Base-by-base conservation (phyloP, 805 yeast genomes). In the Osmozyma mogii region DNA sequence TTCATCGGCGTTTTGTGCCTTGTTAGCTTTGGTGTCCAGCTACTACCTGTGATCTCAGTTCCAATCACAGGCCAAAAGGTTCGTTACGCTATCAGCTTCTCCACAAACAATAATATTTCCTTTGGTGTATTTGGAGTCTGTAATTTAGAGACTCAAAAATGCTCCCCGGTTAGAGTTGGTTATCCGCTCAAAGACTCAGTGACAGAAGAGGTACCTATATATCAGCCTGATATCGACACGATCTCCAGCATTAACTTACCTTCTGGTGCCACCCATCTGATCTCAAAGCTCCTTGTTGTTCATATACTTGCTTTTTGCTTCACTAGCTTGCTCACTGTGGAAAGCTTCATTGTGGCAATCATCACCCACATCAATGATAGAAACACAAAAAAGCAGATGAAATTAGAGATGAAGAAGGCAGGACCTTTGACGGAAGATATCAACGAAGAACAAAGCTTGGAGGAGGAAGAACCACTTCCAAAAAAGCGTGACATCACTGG, bases 121-220 rank as follows among this genome's bases (percentile, higher is more conserved):
- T 64, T 54, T 44, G 70, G 70, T 2, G 68, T 64, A n/a, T 58
- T 62, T 41, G 70, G 70, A 3, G 38, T 62, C 23, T 64, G 70
- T 38, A 56, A 58, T 34, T 28, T 41, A 12, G 35, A 29, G 14
- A 33, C 44, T n/a, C 30, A 39, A 9, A 27, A 32, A 4, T 64
- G 70, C 37, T 50, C 67, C 2, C n/a, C 26, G 1, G 54, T 65
- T 3, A 29, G 38, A 14, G 56, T 64, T 15, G 70, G 70, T 3
- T 64, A 64, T 33, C 59, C 61, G 3, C 13, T 9, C 11, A 10
- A n/a, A n/a, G n/a, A n/a, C n/a, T n/a, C n/a, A n/a, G n/a, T n/a
- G n/a, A 31, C 35, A 14, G 34, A 31, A 1, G 34, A 25, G 15
- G 25, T 36, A 19, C 34, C 20, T 15, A 20, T 23, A 9, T 15